A percentile compares a stretch with the other conserved stretches of the same genome.
Conservation (phyloP, 1,284 basidiomycete species). For the Cystobasidium pallidum region DNA sequence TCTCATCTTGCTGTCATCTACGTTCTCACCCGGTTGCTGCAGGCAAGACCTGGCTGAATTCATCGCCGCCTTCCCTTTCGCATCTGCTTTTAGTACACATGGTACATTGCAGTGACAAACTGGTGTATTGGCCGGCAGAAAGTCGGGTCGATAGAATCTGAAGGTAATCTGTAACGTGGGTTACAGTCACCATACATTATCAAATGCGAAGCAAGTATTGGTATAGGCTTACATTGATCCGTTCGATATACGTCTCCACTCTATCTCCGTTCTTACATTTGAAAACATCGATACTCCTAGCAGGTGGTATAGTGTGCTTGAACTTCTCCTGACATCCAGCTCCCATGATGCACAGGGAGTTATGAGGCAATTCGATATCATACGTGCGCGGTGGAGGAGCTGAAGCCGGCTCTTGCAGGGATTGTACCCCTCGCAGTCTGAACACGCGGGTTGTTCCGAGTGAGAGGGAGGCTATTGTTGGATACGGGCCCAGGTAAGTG, state of each 20-base stretch:
- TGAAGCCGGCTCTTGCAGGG: slow-evolving; percentile 30
- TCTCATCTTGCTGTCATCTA: slow-evolving; percentile 48
- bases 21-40: not conserved
- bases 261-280: slow-evolving; percentile 35
- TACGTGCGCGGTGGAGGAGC: slow-evolving; percentile 66
- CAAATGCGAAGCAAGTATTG: no score
- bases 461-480: slow-evolving; percentile 89
- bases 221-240: slow-evolving; percentile 50
- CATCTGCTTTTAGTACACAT: slow-evolving; percentile 73
- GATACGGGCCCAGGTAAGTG: slow-evolving; percentile 78
- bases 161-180: slow-evolving; percentile 49
- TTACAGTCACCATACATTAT: no score
- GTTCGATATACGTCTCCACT: slow-evolving; percentile 46
- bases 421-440: slow-evolving; percentile 47
- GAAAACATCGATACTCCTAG: slow-evolving; percentile 49
- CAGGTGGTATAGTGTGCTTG: slow-evolving; percentile 62
- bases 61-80: slow-evolving; percentile 61
- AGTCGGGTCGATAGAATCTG: slow-evolving; percentile 79
- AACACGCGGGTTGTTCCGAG: slow-evolving; percentile 65
- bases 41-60: not conserved
- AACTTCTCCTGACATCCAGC: slow-evolving; percentile 85
- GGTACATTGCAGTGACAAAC: slow-evolving; percentile 78
- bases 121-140: slow-evolving; percentile 67
- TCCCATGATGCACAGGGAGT: slow-evolving; percentile 91
- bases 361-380: slow-evolving; percentile 80